phyloP scores from a whole-genome alignment of 108 stramenopile genomes.

The Cyclotella distinguenda region DNA sequence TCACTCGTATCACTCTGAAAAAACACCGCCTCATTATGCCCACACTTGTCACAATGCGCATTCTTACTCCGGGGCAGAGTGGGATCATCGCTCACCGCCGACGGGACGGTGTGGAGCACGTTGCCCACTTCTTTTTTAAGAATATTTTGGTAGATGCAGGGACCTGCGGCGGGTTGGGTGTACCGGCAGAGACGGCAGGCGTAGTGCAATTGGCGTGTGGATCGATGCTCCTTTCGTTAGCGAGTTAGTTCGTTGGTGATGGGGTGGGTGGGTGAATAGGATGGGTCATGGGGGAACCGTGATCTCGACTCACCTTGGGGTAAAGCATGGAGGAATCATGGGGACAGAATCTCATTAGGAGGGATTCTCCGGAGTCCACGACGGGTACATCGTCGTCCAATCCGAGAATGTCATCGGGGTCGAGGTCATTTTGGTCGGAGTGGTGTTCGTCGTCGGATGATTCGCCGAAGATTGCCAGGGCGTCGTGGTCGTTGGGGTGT shows the following conservation, averaged over 20 bases:
- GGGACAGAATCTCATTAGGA: constrained; percentile 89
- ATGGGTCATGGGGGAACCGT: no score
- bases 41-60: constrained; percentile 82
- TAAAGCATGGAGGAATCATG: constrained; percentile 91
- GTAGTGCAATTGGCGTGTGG: constrained; percentile 65
- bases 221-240: constrained; percentile 67
- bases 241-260: no score
- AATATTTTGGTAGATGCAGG: constrained; percentile 79
- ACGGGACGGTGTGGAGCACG: constrained; percentile 77
- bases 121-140: constrained; percentile 86
- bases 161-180: constrained; percentile 61
- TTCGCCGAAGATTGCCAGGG: no score
- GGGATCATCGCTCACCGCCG: constrained; percentile 83
- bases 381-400: constrained; percentile 35
- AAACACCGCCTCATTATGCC: constrained; percentile 88
- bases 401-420: constrained; percentile 66
- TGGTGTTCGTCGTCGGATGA: no score
- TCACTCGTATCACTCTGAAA: constrained; percentile 79
- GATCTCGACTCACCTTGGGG: constrained; percentile 78
- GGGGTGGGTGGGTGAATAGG: no score
- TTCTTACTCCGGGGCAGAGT: constrained; percentile 84
- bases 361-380: constrained; percentile 38
- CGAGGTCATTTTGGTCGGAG: constrained; percentile 55
- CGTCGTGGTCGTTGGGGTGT: no score
- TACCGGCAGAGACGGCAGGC: constrained; percentile 87